A percentile compares a stretch with the other conserved stretches of the same genome.
phyloP scores from a whole-genome alignment of 768 basidiomycete genomes.

The Rhodosporidiobolus odoratus region DNA sequence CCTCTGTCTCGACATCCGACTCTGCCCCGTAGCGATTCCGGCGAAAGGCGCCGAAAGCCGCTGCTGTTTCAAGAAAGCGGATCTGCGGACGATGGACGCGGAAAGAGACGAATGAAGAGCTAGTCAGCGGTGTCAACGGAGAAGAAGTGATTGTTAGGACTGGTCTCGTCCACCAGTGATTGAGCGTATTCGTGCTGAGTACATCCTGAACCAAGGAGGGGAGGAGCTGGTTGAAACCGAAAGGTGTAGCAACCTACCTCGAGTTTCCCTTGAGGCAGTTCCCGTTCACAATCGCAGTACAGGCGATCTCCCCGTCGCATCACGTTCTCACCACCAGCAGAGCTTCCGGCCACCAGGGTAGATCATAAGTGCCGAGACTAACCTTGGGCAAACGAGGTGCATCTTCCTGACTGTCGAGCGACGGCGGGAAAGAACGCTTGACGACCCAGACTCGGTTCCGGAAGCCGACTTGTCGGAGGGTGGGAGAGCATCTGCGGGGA shows the following conservation, averaged over 20 bases:
- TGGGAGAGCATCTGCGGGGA: constrained; percentile 12
- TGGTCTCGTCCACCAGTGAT: too few relatives aligned
- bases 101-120: background rate
- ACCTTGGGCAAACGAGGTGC: constrained; percentile 6
- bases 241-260: too few relatives aligned
- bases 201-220: too few relatives aligned
- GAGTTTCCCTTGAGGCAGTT: background rate
- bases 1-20: constrained; percentile 21
- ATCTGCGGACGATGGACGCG: background rate
- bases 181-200: too few relatives aligned
- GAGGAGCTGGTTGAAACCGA: too few relatives aligned
- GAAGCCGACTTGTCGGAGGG: constrained; percentile 31
- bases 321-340: constrained; percentile 28
- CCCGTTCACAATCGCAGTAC: background rate
- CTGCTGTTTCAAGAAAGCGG: constrained; percentile 30
- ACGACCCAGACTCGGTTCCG: constrained; percentile 35
- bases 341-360: constrained; percentile 34
- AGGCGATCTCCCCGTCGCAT: background rate
- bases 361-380: constrained; percentile 27
- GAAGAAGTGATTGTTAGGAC: too few relatives aligned
- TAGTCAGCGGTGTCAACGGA: too few relatives aligned
- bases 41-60: constrained; percentile 32
- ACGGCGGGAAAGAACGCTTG: background rate
- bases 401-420: background rate
- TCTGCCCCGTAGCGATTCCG: constrained; percentile 29